Percentiles rank a stretch among this genome's conserved stretches.
These are phyloP conservation scores for Cordyceps tenuipes DNA, from an alignment of 2,329 filamentous ascomycete genomes.

Conservation along the genomic window DNA sequence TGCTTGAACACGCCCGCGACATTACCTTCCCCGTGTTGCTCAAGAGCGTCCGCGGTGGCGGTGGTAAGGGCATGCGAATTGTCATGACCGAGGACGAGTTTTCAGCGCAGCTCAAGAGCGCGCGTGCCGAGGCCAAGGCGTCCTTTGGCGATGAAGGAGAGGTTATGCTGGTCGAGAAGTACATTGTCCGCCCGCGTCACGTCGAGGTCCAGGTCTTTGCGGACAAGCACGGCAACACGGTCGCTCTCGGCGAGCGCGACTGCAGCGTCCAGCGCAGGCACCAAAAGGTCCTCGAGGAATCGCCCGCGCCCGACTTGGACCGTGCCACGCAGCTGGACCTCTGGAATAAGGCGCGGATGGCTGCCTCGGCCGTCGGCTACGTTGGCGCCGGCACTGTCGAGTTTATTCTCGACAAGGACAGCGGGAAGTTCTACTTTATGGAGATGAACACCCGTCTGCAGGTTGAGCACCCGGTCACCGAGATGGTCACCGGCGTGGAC, in stretches of 20 bases:
- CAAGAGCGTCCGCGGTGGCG: constrained; percentile 74
- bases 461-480: constrained; percentile 90
- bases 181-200: constrained; percentile 70
- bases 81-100: constrained; percentile 64
- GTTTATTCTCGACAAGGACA: constrained; percentile 79
- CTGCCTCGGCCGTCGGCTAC: constrained; percentile 70
- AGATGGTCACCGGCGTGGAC: constrained; percentile 59
- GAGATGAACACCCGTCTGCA: constrained; percentile 84
- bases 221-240: constrained; percentile 67
- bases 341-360: constrained; percentile 58
- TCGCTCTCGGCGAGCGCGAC: constrained; percentile 80
- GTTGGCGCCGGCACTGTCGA: constrained; percentile 86
- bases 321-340: constrained; percentile 50
- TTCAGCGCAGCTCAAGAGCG: constrained; percentile 58
- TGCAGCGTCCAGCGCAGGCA: constrained; percentile 82
- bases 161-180: constrained; percentile 78
- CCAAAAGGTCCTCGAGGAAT: constrained; percentile 88
- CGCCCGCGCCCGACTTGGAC: constrained; percentile 63
- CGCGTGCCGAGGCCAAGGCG: constrained; percentile 65
- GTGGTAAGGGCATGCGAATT: constrained; percentile 78
- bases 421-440: constrained; percentile 73
- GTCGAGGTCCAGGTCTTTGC: constrained; percentile 90
- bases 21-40: constrained; percentile 62
- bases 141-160: constrained; percentile 74
- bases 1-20: constrained; percentile 62